Percentiles rank a stretch among this genome's conserved stretches.
Conservation (phyloP, 257 asterid species). For the Gentiana macrophylla region DNA sequence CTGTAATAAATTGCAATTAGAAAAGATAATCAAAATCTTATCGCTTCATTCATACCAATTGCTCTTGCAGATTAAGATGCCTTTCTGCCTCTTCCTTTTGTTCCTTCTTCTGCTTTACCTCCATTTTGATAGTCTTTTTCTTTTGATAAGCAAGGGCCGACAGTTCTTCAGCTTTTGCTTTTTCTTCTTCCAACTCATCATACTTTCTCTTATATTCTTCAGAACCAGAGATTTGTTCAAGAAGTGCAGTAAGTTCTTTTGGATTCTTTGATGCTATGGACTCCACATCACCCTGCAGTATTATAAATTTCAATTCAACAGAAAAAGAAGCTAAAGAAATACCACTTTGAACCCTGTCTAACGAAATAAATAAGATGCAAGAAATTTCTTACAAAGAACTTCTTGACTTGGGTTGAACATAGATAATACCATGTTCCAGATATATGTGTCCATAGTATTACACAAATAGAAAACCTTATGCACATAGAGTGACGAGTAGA, state of each 20-base stretch:
- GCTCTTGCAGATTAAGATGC: slow-evolving; percentile 79
- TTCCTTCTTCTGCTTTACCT: slow-evolving; percentile 87
- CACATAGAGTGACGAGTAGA: no score
- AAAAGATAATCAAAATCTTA: not conserved
- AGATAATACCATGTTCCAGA: no score
- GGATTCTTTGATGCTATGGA: slow-evolving; percentile 94
- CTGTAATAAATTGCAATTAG: not conserved
- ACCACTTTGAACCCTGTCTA: no score
- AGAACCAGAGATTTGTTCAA: slow-evolving; percentile 95
- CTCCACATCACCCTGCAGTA: slow-evolving; percentile 91
- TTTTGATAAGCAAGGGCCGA: slow-evolving; percentile 92
- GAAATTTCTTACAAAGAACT: no score
- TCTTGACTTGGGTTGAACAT: no score
- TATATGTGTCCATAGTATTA: no score
- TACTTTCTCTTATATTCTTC: slow-evolving; percentile 75
- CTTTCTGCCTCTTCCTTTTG: slow-evolving; percentile 98
- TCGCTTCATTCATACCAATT: slow-evolving; percentile 38
- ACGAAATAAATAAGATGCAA: no score
- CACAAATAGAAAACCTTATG: no score
- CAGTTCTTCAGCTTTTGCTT: slow-evolving; percentile 82
- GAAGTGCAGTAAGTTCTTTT: slow-evolving; percentile 71
- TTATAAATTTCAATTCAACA: not conserved
- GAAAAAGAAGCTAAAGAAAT: no score
- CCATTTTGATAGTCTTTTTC: slow-evolving; percentile 71
- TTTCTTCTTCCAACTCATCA: slow-evolving; percentile 77